Percentiles rank a stretch among this genome's conserved stretches.
phyloP scores from a whole-genome alignment of 768 basidiomycete genomes.

The Gelatoporia subvermispora region DNA sequence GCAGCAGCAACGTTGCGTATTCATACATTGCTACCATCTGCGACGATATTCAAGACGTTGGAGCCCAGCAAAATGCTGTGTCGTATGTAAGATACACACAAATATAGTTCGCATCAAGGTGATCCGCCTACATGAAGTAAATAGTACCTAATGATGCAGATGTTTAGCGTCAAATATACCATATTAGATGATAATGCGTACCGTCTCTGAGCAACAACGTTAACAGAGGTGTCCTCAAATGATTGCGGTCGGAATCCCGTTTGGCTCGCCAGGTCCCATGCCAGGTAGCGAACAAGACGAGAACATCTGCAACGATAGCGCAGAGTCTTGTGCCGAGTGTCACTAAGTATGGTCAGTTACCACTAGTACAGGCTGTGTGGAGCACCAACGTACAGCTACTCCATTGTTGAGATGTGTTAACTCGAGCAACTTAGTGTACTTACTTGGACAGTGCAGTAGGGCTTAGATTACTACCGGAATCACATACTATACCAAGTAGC shows the following conservation, averaged over 20 bases:
- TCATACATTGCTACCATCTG: neutral
- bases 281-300: constrained; percentile 9
- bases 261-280: constrained; percentile 4
- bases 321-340: constrained; percentile 2
- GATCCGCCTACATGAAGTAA: constrained; percentile 4
- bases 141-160: constrained; percentile 4
- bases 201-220: constrained; percentile 6
- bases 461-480: too few relatives aligned
- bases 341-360: neutral
- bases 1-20: too few relatives aligned
- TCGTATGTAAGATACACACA: neutral
- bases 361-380: too few relatives aligned
- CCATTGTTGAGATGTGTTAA: too few relatives aligned
- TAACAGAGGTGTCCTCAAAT: constrained; percentile 4
- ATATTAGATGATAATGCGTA: neutral
- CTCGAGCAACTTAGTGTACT: too few relatives aligned
- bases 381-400: too few relatives aligned
- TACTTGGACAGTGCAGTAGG: too few relatives aligned
- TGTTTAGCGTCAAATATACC: neutral
- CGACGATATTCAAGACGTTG: constrained; percentile 6
- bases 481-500: too few relatives aligned
- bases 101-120: neutral
- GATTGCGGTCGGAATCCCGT: neutral
- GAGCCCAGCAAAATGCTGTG: constrained; percentile 5
- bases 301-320: constrained; percentile 3